These are phyloP conservation scores for Cnidoscolus chayamansa DNA, from an alignment of 441 rosid genomes.

Conservation along the genomic window DNA sequence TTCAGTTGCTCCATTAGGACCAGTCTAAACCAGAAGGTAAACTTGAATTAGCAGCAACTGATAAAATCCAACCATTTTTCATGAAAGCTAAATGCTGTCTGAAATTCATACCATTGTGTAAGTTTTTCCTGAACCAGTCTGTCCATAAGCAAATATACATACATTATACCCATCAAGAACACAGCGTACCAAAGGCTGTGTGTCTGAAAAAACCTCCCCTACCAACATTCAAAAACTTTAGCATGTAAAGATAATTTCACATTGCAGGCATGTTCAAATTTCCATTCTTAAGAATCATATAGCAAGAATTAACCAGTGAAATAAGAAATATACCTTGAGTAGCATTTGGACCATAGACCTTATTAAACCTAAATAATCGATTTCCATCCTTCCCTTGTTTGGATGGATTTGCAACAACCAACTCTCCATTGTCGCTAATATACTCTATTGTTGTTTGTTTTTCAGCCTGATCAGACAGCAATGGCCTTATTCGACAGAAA, in stretches of 20 bases:
- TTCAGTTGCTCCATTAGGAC: slow-evolving; percentile 66
- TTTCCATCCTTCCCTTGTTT: slow-evolving; percentile 78
- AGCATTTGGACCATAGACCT: slow-evolving; percentile 61
- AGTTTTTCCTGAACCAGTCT: slow-evolving; percentile 95
- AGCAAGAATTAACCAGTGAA: not conserved
- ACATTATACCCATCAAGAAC: slow-evolving; percentile 90
- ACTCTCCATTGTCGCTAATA: slow-evolving; percentile 67
- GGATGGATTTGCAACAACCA: slow-evolving; percentile 61
- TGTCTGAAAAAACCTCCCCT: slow-evolving; percentile 92
- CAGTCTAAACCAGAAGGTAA: slow-evolving; percentile 48
- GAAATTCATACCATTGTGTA: slow-evolving; percentile 68
- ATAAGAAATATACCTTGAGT: slow-evolving; percentile 57
- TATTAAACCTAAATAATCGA: slow-evolving; percentile 64
- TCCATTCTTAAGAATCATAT: slow-evolving; percentile 17
- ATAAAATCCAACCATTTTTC: not conserved
- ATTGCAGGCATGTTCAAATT: not conserved
- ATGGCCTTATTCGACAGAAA: slow-evolving; percentile 79
- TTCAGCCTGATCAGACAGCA: slow-evolving; percentile 51
- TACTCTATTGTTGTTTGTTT: slow-evolving; percentile 47
- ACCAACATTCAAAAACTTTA: slow-evolving; percentile 21
- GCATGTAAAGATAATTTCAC: slow-evolving; percentile 14
- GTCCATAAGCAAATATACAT: slow-evolving; percentile 96
- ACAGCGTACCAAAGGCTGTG: slow-evolving; percentile 78
- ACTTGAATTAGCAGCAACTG: not conserved
- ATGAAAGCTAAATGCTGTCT: not conserved